Conservation (phyloP, 1,284 basidiomycete genomes). For the Malassezia vespertilionis region DNA sequence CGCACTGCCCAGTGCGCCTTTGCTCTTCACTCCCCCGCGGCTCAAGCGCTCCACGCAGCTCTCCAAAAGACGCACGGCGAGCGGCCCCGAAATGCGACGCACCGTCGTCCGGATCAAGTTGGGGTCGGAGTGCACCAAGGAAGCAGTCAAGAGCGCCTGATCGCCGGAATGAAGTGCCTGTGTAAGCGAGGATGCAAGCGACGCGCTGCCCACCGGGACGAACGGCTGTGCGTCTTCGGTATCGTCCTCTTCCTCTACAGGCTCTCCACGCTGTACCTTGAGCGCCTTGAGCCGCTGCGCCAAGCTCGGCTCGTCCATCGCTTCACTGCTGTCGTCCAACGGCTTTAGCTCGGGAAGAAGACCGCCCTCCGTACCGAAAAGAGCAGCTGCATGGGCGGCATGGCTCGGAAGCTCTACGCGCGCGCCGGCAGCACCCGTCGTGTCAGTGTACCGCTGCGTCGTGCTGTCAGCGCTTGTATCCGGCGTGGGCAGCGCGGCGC, state of each 20-base stretch:
- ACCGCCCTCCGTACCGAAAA: constrained; percentile 12
- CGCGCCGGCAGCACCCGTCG: constrained; percentile 18
- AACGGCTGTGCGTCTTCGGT: constrained; percentile 22
- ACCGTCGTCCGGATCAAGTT: constrained; percentile 78
- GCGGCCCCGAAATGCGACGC: constrained; percentile 71
- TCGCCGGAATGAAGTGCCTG: constrained; percentile 95
- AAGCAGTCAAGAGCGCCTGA: constrained; percentile 72
- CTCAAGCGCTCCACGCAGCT: constrained; percentile 82
- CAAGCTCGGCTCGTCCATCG: constrained; percentile 25
- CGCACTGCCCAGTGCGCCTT: constrained; percentile 28
- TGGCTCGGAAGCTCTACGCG: constrained; percentile 13
- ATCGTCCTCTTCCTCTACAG: constrained; percentile 15
- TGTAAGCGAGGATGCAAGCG: constrained; percentile 82
- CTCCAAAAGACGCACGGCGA: constrained; percentile 74
- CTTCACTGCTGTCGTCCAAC: constrained; percentile 18
- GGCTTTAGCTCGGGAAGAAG: constrained; percentile 16
- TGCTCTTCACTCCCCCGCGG: constrained; percentile 50
- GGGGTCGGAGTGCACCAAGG: constrained; percentile 70
- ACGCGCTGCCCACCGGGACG: constrained; percentile 60
- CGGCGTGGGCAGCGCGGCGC: background rate
- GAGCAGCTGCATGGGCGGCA: constrained; percentile 11
- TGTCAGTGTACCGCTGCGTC: constrained; percentile 31
- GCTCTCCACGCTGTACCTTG: constrained; percentile 18
- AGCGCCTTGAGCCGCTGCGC: constrained; percentile 33
- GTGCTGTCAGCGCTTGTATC: constrained; percentile 3